These are phyloP conservation scores for Apophysomyces elegans DNA, from an alignment of 371 early-diverging fungal genomes.

Conservation along the genomic window DNA sequence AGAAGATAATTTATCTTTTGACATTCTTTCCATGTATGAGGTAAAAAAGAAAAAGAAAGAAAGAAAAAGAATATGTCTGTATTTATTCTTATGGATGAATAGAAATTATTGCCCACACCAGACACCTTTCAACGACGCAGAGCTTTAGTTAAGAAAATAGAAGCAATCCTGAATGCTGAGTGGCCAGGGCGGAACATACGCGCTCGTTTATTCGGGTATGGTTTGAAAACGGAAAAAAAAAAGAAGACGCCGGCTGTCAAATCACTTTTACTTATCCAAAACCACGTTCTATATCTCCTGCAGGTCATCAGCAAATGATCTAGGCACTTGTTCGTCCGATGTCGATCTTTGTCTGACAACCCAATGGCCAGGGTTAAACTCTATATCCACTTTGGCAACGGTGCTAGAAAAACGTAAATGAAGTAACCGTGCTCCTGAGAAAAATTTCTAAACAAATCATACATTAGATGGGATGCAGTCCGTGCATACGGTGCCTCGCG, in stretches of 20 bases:
- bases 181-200: constrained; percentile 63
- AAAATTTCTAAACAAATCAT: constrained; percentile 12
- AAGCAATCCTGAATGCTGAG: constrained; percentile 57
- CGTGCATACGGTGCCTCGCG: constrained; percentile 57
- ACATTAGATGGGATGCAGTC: constrained; percentile 58
- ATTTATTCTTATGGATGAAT: neutral
- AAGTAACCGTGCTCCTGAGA: constrained; percentile 1
- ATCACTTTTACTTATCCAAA: neutral
- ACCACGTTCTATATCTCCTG: neutral
- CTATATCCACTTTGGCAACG: constrained; percentile 48
- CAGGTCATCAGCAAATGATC: constrained; percentile 63
- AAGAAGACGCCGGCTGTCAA: neutral
- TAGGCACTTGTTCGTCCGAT: constrained; percentile 59
- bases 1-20: constrained; percentile 22
- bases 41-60: constrained; percentile 20
- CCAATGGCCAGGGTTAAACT: constrained; percentile 50
- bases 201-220: constrained; percentile 67
- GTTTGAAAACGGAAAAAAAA: neutral
- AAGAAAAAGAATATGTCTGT: neutral
- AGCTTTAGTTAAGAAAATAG: constrained; percentile 58
- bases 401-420: constrained; percentile 37
- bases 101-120: constrained; percentile 57
- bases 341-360: constrained; percentile 68
- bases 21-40: constrained; percentile 34
- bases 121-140: constrained; percentile 61